Percentiles rank a stretch among this genome's conserved stretches.
Conservation (phyloP, 2,329 filamentous ascomycete species). For the Gnomoniopsis sp. region DNA sequence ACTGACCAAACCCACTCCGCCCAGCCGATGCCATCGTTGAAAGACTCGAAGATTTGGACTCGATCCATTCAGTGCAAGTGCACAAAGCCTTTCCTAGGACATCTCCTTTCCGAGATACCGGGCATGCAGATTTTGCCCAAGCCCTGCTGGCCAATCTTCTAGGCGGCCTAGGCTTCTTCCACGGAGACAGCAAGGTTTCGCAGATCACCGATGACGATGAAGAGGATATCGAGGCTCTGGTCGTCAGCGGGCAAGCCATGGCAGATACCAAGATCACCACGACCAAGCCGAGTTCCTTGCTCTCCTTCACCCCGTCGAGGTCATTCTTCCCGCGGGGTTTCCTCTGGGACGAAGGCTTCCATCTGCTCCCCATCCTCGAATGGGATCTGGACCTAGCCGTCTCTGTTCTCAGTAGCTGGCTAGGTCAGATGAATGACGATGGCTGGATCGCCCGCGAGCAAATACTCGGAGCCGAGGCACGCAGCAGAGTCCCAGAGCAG, state of each 20-base stretch:
- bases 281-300: slow-evolving; percentile 78
- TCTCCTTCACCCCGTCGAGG: slow-evolving; percentile 80
- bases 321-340: slow-evolving; percentile 92
- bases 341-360: slow-evolving; percentile 93
- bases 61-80: slow-evolving; percentile 43
- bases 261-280: slow-evolving; percentile 59
- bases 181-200: slow-evolving; percentile 79
- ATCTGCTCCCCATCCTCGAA: slow-evolving; percentile 81
- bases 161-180: slow-evolving; percentile 87
- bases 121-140: slow-evolving; percentile 73
- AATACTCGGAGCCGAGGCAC: slow-evolving; percentile 81
- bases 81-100: slow-evolving; percentile 58
- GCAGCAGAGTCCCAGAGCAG: slow-evolving; percentile 83
- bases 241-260: slow-evolving; percentile 75
- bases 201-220: slow-evolving; percentile 85
- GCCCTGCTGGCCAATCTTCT: slow-evolving; percentile 86
- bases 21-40: slow-evolving; percentile 2
- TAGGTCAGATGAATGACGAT: slow-evolving; percentile 87
- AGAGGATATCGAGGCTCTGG: slow-evolving; percentile 87
- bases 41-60: neutral
- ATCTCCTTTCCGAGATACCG: slow-evolving; percentile 66
- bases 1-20: neutral
- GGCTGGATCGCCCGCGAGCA: slow-evolving; percentile 94
- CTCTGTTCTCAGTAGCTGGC: slow-evolving; percentile 88
- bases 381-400: slow-evolving; percentile 83